phyloP scores from a whole-genome alignment of 768 basidiomycete genomes.

The Cystobasidium tubakii region DNA sequence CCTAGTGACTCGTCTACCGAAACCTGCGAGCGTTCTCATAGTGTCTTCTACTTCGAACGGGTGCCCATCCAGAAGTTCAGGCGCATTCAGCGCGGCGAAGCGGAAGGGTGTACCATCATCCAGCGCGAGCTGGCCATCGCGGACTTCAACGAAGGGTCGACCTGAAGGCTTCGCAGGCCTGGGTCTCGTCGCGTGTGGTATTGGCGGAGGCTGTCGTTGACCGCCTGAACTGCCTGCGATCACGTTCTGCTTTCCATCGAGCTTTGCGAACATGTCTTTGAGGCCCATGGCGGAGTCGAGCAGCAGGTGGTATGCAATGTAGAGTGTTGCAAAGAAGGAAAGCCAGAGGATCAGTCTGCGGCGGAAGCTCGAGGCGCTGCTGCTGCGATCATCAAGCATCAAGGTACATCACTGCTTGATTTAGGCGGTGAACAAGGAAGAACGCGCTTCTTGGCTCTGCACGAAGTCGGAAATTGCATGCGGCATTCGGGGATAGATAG shows the following conservation, averaged over 20 bases:
- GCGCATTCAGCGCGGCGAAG: slow-evolving; percentile 43
- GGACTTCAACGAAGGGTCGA: slow-evolving; percentile 17
- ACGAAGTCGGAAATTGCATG: no score
- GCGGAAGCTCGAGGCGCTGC: neutral
- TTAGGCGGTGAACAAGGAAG: no score
- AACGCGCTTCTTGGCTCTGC: slow-evolving; percentile 20
- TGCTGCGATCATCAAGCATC: neutral
- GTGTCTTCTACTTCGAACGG: slow-evolving; percentile 44
- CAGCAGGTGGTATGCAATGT: neutral
- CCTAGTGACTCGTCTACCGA: slow-evolving; percentile 23
- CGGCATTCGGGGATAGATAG: no score
- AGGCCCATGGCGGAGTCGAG: slow-evolving; percentile 17
- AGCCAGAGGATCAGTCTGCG: slow-evolving; percentile 13
- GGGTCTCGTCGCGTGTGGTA: slow-evolving; percentile 20
- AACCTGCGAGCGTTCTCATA: slow-evolving; percentile 37
- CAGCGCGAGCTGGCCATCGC: slow-evolving; percentile 10
- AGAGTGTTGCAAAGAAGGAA: slow-evolving; percentile 7
- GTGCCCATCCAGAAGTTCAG: slow-evolving; percentile 43
- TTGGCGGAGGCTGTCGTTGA: slow-evolving; percentile 19
- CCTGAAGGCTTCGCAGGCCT: neutral
- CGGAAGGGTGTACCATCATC: slow-evolving; percentile 39
- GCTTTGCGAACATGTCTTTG: slow-evolving; percentile 16
- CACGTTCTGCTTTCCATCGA: neutral
- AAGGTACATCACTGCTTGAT: neutral
- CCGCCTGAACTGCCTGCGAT: neutral